Base-by-base conservation (phyloP, 768 basidiomycete genomes). In the Mycena amicta region DNA sequence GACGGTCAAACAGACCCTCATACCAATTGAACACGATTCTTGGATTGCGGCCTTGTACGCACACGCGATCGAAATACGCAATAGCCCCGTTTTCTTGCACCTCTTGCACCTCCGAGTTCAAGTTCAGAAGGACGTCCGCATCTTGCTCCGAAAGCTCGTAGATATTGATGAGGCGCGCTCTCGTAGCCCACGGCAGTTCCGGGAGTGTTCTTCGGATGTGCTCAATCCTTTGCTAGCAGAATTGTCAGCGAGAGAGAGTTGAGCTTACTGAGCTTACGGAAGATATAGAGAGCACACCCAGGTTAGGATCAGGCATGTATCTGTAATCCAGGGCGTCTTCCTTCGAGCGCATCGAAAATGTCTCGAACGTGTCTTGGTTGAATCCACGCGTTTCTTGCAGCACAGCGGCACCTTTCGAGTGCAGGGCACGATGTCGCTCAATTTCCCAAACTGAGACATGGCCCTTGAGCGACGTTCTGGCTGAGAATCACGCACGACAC, bases 241-340 rank as follows among this genome's bases (percentile, higher is more conserved):
- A 37, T 25, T 61, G 49, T 3, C n/a, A 16, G 16, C 25, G 4
- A 23, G 8, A 31, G 23, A 59, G 30, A 56, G n/a, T 5, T 49
- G 20, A 31, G 30, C 46, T 43, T 56, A 2, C 30, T 16, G 66
- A 50, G 61, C 65, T 66, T 57, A 83, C 87, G 58, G 83, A 69
- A 56, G 80, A 80, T 5, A 91, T 67, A 29, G 84, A 67, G 4
- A 98, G 74, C 0, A 87, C 83, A 0, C 94, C 93, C 1, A 98
- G 74, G 70, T 98, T 98, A 0, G 93, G 88, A 70, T 99, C 97
- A 0, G 97, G 97, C 93, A 99, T 96, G 75, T 98, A 98, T 18
- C 92, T 84, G 71, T 98, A 99, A 71, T 99, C 97, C 1, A 92
- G 93, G 0, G 94, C 89, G 64, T 95, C 91, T 66, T 97, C 97